Conservation (phyloP, 345 rosid species). For the Conringia planisiliqua region DNA sequence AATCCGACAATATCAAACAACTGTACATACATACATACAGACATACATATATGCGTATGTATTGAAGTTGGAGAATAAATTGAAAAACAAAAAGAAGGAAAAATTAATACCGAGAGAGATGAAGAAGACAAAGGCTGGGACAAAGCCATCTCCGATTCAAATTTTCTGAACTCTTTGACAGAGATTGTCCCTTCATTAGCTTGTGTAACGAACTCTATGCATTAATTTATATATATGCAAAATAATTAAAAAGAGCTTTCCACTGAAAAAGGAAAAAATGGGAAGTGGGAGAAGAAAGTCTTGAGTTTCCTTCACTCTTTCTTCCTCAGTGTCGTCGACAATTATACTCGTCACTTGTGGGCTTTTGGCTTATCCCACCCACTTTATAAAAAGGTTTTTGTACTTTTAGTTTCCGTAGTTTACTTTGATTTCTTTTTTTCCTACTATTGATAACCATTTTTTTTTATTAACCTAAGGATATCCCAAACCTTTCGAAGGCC, state of each 20-base stretch:
- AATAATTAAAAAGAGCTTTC: not conserved
- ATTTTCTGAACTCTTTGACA: slow-evolving; percentile 8
- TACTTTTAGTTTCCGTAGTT: not conserved
- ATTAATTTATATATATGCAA: not conserved
- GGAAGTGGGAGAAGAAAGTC: slow-evolving; percentile 24
- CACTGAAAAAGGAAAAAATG: slow-evolving; percentile 3
- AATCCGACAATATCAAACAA: slow-evolving; percentile 7
- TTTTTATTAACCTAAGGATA: too few species aligned
- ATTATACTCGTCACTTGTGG: slow-evolving; percentile 11
- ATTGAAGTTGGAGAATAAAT: not conserved
- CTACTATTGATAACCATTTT: not conserved
- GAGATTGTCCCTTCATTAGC: slow-evolving; percentile 34
- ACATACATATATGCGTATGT: not conserved
- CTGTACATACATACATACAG: slow-evolving; percentile 15
- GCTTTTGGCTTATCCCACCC: not conserved
- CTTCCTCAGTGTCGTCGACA: not conserved
- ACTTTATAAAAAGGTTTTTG: not conserved
- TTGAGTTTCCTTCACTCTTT: not conserved
- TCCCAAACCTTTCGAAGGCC: too few species aligned
- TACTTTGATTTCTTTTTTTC: not conserved
- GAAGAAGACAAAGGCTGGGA: slow-evolving; percentile 40
- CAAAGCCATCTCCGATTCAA: slow-evolving; percentile 50
- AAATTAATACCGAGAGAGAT: slow-evolving; percentile 12
- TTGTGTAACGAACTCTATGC: slow-evolving; percentile 1
- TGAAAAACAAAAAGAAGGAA: not conserved